Evolutionary conservation across 2,329 filamentous ascomycete genomes (phyloP).

Genomic region (Fusarium sterilihyphosum): DNA sequence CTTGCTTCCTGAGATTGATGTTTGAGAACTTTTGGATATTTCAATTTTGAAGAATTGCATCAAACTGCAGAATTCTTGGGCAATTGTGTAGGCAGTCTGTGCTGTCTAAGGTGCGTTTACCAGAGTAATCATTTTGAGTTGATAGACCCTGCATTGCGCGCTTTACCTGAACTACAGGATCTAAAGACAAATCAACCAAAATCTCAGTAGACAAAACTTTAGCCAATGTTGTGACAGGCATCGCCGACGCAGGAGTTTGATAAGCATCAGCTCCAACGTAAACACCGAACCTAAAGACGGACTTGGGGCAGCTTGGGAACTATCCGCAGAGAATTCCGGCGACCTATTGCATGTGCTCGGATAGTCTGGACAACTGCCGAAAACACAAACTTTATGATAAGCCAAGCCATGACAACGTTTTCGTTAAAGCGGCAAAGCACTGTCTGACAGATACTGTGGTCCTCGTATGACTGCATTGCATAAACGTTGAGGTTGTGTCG

Average conservation of each 20-base stretch:
- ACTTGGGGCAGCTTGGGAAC: not conserved
- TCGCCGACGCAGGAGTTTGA: no score
- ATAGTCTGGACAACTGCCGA: not conserved
- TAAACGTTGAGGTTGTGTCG: not conserved
- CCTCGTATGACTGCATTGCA: not conserved
- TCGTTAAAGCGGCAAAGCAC: not conserved
- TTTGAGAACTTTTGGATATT: not conserved
- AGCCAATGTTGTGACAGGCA: not conserved
- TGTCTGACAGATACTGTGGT: not conserved
- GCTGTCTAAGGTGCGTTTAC: not conserved
- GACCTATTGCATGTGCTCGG: not conserved
- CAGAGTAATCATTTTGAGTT: not conserved
- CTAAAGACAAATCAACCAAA: not conserved
- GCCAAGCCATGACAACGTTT: accelerated
- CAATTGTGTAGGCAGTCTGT: not conserved
- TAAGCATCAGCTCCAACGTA: not conserved
- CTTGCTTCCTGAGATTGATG: not conserved
- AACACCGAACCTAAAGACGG: not conserved
- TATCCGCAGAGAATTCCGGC: not conserved
- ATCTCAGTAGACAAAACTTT: not conserved
- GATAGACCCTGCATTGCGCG: no score
- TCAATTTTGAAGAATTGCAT: not conserved
- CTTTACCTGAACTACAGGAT: not conserved
- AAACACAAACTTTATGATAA: not conserved
- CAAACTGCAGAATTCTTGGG: accelerated